These are phyloP conservation scores for Lycium ferocissimum DNA, from an alignment of 257 asterid genomes.

Conservation along the genomic window DNA sequence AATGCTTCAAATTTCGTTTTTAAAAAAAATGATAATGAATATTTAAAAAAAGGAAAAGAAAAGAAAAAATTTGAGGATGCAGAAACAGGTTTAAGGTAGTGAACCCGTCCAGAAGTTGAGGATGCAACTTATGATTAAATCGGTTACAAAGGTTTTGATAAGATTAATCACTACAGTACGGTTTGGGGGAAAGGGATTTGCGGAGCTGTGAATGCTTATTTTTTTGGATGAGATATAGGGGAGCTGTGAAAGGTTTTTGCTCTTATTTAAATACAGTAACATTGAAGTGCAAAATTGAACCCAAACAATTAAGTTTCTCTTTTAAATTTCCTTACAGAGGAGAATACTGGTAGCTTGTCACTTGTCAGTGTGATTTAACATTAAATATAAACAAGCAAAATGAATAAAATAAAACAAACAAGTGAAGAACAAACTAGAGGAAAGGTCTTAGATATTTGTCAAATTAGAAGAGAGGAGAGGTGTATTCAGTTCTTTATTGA, in stretches of 20 bases:
- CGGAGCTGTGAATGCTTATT: background rate
- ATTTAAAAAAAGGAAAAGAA: background rate
- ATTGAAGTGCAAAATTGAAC: background rate
- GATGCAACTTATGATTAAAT: background rate
- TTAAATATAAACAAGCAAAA: background rate
- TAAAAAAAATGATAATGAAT: background rate
- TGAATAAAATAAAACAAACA: background rate
- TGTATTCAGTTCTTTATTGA: background rate
- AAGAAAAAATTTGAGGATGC: background rate
- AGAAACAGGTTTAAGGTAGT: constrained; percentile 13
- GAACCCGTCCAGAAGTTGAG: background rate
- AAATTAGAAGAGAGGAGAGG: constrained; percentile 11
- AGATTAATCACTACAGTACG: background rate
- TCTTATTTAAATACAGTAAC: background rate
- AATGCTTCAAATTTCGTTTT: background rate
- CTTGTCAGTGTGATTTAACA: constrained; percentile 8
- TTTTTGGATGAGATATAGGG: background rate
- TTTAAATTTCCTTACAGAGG: background rate
- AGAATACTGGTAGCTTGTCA: background rate
- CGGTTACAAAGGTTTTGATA: background rate
- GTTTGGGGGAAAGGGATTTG: background rate
- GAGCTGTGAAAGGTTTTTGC: background rate
- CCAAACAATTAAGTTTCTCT: background rate
- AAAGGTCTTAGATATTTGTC: background rate
- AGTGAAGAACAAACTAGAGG: background rate